Evolutionary conservation across 306 rosid species (phyloP).

Genomic region (Castanea crenata): DNA sequence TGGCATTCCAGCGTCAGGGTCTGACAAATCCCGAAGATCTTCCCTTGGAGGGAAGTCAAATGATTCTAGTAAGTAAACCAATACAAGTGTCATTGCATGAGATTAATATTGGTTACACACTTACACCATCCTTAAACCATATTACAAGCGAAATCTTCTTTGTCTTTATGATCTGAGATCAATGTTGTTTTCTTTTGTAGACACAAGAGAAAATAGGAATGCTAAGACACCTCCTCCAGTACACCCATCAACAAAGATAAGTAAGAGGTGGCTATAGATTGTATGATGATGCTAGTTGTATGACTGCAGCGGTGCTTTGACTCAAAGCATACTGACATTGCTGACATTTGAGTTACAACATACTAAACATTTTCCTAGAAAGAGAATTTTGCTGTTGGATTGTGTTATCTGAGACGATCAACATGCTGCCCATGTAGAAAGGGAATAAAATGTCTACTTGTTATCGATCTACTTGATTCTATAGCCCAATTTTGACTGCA

Average conservation of each 20-base stretch:
- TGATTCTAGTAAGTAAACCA: conserved; percentile 43
- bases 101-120: too few species aligned
- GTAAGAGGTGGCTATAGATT: conserved; percentile 52
- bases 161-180: conserved; percentile 4
- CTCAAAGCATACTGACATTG: conserved; percentile 45
- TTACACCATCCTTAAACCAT: not conserved
- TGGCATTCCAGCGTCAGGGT: conserved; percentile 47
- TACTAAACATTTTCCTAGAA: not conserved
- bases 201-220: conserved; percentile 51
- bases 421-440: not conserved
- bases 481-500: too few species aligned
- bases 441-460: not conserved
- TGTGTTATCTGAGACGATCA: not conserved
- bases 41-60: conserved; percentile 75
- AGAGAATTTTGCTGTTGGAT: not conserved
- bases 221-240: conserved; percentile 78
- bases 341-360: conserved; percentile 24
- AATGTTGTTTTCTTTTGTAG: conserved; percentile 34
- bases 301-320: conserved; percentile 46
- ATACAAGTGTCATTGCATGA: not conserved
- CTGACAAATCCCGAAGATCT: conserved; percentile 54
- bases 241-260: conserved; percentile 39
- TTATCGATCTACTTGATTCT: too few species aligned
- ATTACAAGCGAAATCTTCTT: not conserved
- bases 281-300: not conserved